Percentiles rank a stretch among this genome's conserved stretches.
Evolutionary conservation across 371 early-diverging fungal species (phyloP).

Genomic region (Mucor saturninus): DNA sequence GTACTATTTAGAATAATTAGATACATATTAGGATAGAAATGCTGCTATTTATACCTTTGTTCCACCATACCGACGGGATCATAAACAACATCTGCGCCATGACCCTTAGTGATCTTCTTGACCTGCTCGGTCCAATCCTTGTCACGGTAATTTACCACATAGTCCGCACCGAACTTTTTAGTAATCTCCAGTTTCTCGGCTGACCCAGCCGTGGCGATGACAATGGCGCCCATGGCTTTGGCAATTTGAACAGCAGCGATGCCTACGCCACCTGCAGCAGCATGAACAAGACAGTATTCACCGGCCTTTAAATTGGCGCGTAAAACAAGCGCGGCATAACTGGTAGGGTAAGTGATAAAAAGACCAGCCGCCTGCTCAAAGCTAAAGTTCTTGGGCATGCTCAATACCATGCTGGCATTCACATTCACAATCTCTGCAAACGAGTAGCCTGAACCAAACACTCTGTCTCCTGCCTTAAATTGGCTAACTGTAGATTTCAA

Average conservation of each 20-base stretch:
- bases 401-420: constrained; percentile 50
- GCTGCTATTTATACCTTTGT: constrained; percentile 41
- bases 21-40: neutral
- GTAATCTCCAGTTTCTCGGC: constrained; percentile 75
- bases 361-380: constrained; percentile 84
- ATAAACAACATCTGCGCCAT: constrained; percentile 78
- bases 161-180: constrained; percentile 75
- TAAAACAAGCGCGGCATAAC: constrained; percentile 75
- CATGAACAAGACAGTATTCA: constrained; percentile 78
- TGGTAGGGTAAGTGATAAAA: constrained; percentile 83
- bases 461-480: constrained; percentile 75
- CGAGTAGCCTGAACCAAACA: constrained; percentile 75
- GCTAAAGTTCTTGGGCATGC: constrained; percentile 70
- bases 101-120: constrained; percentile 70
- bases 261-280: constrained; percentile 82
- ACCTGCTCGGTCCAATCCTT: constrained; percentile 78
- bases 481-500: constrained; percentile 47
- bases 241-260: constrained; percentile 73
- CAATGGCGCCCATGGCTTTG: constrained; percentile 78
- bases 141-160: constrained; percentile 79
- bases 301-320: constrained; percentile 72
- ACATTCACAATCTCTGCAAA: constrained; percentile 76
- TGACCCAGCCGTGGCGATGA: constrained; percentile 86
- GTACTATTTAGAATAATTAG: constrained; percentile 33
- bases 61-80: constrained; percentile 83